Percentiles rank a stretch among this genome's conserved stretches.
These are phyloP conservation scores for Closterium sp. DNA, from an alignment of 139 green algal genomes.

Conservation along the genomic window DNA sequence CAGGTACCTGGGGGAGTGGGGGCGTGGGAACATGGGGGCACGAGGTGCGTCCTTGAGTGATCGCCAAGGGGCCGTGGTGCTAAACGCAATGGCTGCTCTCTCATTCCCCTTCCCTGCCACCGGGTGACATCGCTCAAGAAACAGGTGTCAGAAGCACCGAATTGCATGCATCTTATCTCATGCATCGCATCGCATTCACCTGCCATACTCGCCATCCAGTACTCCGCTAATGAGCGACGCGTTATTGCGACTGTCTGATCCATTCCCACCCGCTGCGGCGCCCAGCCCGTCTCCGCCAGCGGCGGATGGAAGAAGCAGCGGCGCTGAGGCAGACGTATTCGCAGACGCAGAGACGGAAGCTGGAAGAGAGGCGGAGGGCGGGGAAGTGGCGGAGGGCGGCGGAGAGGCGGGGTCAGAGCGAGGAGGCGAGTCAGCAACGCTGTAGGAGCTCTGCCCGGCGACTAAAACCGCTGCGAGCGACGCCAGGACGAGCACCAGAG, in stretches of 20 bases:
- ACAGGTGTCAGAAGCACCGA: no score
- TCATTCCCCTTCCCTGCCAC: no score
- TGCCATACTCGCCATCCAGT: background rate
- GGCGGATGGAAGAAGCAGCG: background rate
- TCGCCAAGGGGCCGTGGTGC: no score
- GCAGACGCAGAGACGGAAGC: no score
- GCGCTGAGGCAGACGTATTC: background rate
- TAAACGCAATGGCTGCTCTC: no score
- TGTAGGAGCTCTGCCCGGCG: background rate
- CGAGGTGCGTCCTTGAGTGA: no score
- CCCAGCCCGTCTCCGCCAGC: background rate
- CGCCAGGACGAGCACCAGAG: background rate
- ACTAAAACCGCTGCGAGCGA: background rate
- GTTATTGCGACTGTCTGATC: background rate
- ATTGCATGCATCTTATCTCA: no score
- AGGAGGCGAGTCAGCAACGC: background rate
- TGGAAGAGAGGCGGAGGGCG: no score
- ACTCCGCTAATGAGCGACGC: background rate
- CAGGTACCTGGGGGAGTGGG: slow-evolving; percentile 14
- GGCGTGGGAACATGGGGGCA: background rate
- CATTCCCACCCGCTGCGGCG: background rate
- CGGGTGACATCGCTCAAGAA: no score
- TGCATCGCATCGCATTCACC: background rate
- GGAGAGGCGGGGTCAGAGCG: no score
- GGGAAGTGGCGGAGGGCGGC: no score